A percentile compares a stretch with the other conserved stretches of the same genome.
Conservation (phyloP, 495 filamentous ascomycete genomes). For the Filosporella fistucella region DNA sequence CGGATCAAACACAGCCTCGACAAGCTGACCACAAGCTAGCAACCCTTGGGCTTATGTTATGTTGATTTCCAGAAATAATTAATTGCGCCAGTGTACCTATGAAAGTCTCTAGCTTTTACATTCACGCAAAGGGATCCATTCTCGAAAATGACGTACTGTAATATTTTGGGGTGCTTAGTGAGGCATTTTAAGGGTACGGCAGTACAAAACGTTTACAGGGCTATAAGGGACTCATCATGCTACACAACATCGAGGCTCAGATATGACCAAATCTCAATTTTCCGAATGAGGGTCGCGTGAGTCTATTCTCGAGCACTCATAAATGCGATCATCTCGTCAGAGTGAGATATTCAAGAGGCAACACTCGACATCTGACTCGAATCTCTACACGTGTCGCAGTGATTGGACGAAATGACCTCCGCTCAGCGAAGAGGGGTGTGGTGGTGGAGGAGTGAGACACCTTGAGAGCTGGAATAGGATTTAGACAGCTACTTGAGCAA, state of each 20-base stretch:
- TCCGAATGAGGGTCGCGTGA: constrained; percentile 2
- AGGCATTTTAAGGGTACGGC: no score
- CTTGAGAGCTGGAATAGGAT: constrained; percentile 6
- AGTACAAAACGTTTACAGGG: no score
- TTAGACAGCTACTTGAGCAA: not conserved
- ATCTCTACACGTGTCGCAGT: constrained; percentile 13
- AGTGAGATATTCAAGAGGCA: not conserved
- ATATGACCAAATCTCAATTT: not conserved
- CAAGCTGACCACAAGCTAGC: no score
- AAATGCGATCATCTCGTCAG: not conserved
- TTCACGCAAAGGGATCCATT: no score
- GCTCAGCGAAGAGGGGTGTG: not conserved
- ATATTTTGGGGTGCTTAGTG: no score
- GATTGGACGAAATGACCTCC: constrained; percentile 14
- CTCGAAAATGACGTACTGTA: no score
- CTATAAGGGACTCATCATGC: not conserved
- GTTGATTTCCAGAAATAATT: no score
- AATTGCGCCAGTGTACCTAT: no score
- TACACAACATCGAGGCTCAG: not conserved
- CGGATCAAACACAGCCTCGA: no score
- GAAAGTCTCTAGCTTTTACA: no score
- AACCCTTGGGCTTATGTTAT: no score
- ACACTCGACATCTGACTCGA: not conserved
- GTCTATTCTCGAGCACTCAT: not conserved
- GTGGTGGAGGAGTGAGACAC: constrained; percentile 12